A percentile compares a stretch with the other conserved stretches of the same genome.
Evolutionary conservation across 345 rosid genomes (phyloP).

Genomic region (Lenwebbia sp.): DNA sequence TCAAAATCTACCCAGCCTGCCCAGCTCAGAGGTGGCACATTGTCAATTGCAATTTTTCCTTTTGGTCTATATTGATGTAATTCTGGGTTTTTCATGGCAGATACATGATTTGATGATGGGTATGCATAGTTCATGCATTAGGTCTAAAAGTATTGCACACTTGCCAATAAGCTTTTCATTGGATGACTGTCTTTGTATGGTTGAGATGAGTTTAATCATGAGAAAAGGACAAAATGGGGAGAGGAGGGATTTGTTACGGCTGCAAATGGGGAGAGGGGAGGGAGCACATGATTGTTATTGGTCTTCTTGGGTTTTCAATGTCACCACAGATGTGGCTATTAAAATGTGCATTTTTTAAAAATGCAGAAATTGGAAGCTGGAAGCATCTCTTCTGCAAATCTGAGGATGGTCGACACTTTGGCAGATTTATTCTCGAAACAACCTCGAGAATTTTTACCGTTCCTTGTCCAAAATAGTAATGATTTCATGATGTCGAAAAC

Average conservation of each 20-base stretch:
- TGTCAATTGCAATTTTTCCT: not conserved
- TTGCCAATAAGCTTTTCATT: not conserved
- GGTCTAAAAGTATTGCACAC: not conserved
- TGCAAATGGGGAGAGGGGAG: not conserved
- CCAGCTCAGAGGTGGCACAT: slow-evolving; percentile 41
- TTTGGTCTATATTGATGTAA: not conserved
- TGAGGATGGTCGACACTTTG: slow-evolving; percentile 52
- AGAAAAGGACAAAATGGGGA: not conserved
- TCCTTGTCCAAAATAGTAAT: slow-evolving; percentile 43
- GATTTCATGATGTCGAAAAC: slow-evolving; percentile 46
- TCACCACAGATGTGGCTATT: not conserved
- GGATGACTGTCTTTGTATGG: not conserved
- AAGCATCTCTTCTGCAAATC: slow-evolving; percentile 33
- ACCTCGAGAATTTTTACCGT: slow-evolving; percentile 40
- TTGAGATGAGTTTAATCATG: not conserved
- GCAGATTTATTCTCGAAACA: slow-evolving; percentile 32
- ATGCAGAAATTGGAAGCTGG: slow-evolving; percentile 43
- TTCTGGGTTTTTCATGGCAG: not conserved
- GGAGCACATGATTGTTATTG: not conserved
- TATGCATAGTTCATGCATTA: not conserved
- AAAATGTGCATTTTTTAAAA: not conserved
- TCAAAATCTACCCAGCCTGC: slow-evolving; percentile 32
- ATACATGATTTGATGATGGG: not conserved
- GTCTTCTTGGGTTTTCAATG: not conserved
- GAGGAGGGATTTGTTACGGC: not conserved